A percentile compares a stretch with the other conserved stretches of the same genome.
Conservation (phyloP, 2,329 filamentous ascomycete species). For the Aspergillus sp. region DNA sequence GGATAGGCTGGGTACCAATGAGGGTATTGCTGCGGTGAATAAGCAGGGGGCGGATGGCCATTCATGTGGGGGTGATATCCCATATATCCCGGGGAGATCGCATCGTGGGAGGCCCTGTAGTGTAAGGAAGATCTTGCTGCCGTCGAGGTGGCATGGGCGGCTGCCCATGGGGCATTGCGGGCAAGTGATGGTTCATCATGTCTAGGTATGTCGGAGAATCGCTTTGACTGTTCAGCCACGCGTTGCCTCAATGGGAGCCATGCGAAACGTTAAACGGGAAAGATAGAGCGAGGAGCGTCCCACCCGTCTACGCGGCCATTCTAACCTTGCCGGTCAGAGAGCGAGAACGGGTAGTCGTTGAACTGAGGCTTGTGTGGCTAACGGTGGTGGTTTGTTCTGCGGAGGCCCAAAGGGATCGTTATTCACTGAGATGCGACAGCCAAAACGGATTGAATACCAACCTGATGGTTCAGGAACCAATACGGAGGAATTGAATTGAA, state of each 20-base stretch:
- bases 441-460: too few species aligned
- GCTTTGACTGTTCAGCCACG: conserved; percentile 34
- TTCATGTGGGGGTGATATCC: conserved; percentile 53
- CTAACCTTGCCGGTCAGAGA: conserved; percentile 16
- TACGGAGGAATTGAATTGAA: too few species aligned
- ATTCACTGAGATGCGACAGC: too few species aligned
- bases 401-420: conserved; percentile 1
- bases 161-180: conserved; percentile 44
- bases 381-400: background rate
- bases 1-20: conserved; percentile 43
- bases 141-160: conserved; percentile 47
- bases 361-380: conserved; percentile 1
- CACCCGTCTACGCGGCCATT: conserved; percentile 33
- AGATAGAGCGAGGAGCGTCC: conserved; percentile 12
- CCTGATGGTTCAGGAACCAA: too few species aligned
- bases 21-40: conserved; percentile 40
- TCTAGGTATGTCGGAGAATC: conserved; percentile 25
- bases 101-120: conserved; percentile 46
- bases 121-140: conserved; percentile 43
- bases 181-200: conserved; percentile 44
- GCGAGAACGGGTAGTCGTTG: conserved; percentile 6
- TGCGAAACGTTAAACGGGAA: conserved; percentile 24
- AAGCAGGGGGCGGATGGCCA: conserved; percentile 45
- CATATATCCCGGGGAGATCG: conserved; percentile 58
- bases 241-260: conserved; percentile 38